A percentile compares a stretch with the other conserved stretches of the same genome.
These are phyloP conservation scores for Furcasterigmium furcatum DNA, from an alignment of 2,329 filamentous ascomycete species.

Conservation along the genomic window DNA sequence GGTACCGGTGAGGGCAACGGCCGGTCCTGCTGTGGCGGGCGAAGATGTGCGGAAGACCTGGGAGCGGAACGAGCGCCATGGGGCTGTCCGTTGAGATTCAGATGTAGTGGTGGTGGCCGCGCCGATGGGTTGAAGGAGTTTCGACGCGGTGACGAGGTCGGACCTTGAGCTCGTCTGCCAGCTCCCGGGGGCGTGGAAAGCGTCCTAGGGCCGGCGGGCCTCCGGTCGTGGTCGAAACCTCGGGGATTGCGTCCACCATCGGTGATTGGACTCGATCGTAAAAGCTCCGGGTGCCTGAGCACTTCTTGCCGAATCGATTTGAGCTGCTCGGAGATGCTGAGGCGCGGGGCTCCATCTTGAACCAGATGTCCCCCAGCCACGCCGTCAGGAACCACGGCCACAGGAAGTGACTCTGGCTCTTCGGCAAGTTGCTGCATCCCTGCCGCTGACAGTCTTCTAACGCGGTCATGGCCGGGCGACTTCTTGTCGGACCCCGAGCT, in stretches of 20 bases:
- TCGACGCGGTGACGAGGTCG: slow-evolving; percentile 34
- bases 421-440: slow-evolving; percentile 57
- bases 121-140: slow-evolving; percentile 46
- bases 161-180: slow-evolving; percentile 28
- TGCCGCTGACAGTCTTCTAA: slow-evolving; percentile 53
- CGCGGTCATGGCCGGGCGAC: slow-evolving; percentile 33
- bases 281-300: slow-evolving; percentile 20
- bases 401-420: slow-evolving; percentile 55
- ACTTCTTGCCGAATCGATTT: slow-evolving; percentile 20
- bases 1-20: slow-evolving; percentile 46
- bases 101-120: slow-evolving; percentile 40
- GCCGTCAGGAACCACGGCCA: slow-evolving; percentile 40
- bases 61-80: slow-evolving; percentile 5
- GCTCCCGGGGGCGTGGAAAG: slow-evolving; percentile 51
- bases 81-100: slow-evolving; percentile 15
- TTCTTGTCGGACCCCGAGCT: slow-evolving; percentile 14
- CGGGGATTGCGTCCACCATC: slow-evolving; percentile 18
- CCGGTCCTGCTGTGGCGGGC: slow-evolving; percentile 16
- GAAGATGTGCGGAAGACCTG: slow-evolving; percentile 7
- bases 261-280: slow-evolving; percentile 17
- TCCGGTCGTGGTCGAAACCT: slow-evolving; percentile 25
- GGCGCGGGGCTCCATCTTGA: slow-evolving; percentile 33
- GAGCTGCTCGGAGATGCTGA: slow-evolving; percentile 28
- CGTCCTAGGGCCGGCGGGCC: slow-evolving; percentile 34
- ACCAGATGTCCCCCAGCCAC: slow-evolving; percentile 28